Evolutionary conservation across 164 flowering plant species (phyloP).

Genomic region (Cinnamomum chago): DNA sequence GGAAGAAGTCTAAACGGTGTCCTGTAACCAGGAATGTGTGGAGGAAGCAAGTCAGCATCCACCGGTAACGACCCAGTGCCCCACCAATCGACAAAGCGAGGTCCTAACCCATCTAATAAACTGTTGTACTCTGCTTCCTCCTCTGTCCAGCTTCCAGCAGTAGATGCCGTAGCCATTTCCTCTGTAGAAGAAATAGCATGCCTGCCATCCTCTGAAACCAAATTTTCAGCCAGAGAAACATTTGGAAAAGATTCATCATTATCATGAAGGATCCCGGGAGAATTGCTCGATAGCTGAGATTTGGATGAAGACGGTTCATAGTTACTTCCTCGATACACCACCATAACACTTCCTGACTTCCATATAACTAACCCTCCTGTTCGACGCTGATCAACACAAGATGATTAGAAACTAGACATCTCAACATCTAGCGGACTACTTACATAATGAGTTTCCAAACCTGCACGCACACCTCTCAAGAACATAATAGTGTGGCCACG

Average conservation of each 20-base stretch:
- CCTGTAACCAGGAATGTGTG: slow-evolving; percentile 75
- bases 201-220: slow-evolving; percentile 10
- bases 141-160: slow-evolving; percentile 43
- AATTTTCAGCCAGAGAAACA: slow-evolving; percentile 40
- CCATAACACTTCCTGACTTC: slow-evolving; percentile 97
- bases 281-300: slow-evolving; percentile 22
- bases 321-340: slow-evolving; percentile 78
- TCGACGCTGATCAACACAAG: slow-evolving; percentile 70
- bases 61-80: slow-evolving; percentile 93
- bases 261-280: not conserved
- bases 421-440: slow-evolving; percentile 1
- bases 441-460: not conserved
- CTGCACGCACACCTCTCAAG: not conserved
- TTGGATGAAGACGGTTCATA: slow-evolving; percentile 64
- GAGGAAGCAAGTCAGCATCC: slow-evolving; percentile 94
- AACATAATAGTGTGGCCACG: too few species aligned
- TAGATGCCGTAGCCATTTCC: slow-evolving; percentile 24
- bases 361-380: slow-evolving; percentile 88
- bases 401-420: slow-evolving; percentile 6
- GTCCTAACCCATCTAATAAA: slow-evolving; percentile 82
- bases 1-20: slow-evolving; percentile 94
- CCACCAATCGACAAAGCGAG: slow-evolving; percentile 99
- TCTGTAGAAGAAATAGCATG: slow-evolving; percentile 17
- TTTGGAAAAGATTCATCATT: slow-evolving; percentile 61
- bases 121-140: slow-evolving; percentile 76